phyloP scores from a whole-genome alignment of 2,329 filamentous ascomycete genomes.

The Eutypa lata region DNA sequence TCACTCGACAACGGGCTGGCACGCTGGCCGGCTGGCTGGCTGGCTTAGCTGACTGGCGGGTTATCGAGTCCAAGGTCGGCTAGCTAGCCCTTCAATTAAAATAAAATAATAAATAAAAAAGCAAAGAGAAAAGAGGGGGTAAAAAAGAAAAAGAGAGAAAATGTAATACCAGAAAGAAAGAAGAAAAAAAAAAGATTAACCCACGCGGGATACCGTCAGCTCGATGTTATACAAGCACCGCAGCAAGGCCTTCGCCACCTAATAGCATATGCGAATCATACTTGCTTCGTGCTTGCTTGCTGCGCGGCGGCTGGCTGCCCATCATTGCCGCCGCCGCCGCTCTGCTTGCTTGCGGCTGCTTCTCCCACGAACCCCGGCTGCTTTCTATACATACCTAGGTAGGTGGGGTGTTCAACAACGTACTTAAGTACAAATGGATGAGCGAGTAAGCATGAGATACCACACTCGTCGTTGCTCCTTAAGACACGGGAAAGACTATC shows the following conservation, averaged over 20 bases:
- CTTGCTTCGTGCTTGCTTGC: slow-evolving; percentile 26
- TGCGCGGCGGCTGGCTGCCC: slow-evolving; percentile 20
- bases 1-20: neutral
- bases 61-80: neutral
- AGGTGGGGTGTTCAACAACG: neutral
- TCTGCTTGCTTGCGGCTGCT: slow-evolving; percentile 5
- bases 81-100: neutral
- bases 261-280: slow-evolving; percentile 40
- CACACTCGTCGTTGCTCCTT: no score
- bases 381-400: slow-evolving; percentile 6
- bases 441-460: neutral
- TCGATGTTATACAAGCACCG: slow-evolving; percentile 13
- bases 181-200: neutral
- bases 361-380: no score
- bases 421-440: neutral
- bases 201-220: slow-evolving; percentile 2
- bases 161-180: neutral
- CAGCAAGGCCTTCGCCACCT: slow-evolving; percentile 20
- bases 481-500: no score
- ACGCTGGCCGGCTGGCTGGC: neutral
- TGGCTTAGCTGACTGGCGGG: neutral
- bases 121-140: neutral
- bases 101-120: neutral
- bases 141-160: neutral
- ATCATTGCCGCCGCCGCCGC: neutral